These are phyloP conservation scores for Yamadazyma mexicana DNA, from an alignment of 1,139 yeast genomes.

Conservation along the genomic window DNA sequence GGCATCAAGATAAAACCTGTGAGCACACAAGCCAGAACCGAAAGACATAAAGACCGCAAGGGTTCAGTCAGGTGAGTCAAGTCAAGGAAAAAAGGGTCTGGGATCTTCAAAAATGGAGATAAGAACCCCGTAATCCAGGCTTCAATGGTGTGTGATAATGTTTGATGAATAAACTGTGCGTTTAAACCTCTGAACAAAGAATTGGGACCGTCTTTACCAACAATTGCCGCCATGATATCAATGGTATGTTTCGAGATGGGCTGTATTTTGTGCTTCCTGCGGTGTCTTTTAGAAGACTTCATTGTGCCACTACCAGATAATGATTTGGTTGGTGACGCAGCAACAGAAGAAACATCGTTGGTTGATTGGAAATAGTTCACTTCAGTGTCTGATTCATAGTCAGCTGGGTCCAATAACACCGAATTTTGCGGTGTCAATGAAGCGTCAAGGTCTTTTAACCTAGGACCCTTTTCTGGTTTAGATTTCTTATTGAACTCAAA, in stretches of 20 bases:
- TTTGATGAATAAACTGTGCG: constrained; percentile 77
- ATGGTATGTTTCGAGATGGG: constrained; percentile 68
- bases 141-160: constrained; percentile 75
- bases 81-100: constrained; percentile 87
- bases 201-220: constrained; percentile 76
- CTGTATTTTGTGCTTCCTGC: constrained; percentile 36
- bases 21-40: constrained; percentile 69
- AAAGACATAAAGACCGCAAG: constrained; percentile 60
- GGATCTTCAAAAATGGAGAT: constrained; percentile 80
- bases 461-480: constrained; percentile 1
- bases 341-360: neutral
- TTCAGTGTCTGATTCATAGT: constrained; percentile 43
- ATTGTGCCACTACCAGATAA: constrained; percentile 1
- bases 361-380: constrained; percentile 51
- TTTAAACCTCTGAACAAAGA: constrained; percentile 88
- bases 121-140: constrained; percentile 91
- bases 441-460: constrained; percentile 1
- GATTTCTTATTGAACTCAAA: constrained; percentile 29
- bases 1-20: constrained; percentile 83
- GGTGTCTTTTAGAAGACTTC: constrained; percentile 6
- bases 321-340: constrained; percentile 1
- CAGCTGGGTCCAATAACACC: constrained; percentile 9
- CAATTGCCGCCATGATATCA: constrained; percentile 68
- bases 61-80: constrained; percentile 82
- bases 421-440: neutral